These are phyloP conservation scores for Lactifluus volemus DNA, from an alignment of 768 basidiomycete species.

Conservation along the genomic window DNA sequence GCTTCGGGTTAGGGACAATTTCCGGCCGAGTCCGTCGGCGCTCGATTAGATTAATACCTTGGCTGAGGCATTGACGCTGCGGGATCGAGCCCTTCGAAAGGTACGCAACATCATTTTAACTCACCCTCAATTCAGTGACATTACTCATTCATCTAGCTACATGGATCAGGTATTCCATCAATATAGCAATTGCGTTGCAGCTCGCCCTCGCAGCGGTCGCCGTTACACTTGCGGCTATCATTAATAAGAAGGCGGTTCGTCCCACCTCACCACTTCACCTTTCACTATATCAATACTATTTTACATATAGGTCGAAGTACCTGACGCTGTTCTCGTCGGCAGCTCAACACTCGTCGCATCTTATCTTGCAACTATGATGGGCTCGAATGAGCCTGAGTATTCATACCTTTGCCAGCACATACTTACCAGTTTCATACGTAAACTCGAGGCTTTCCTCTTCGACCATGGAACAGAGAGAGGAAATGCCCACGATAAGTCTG, in stretches of 20 bases:
- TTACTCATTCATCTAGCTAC: neutral
- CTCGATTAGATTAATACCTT: neutral
- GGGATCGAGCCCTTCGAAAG: neutral
- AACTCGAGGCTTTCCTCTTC: slow-evolving; percentile 45
- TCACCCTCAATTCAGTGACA: too few species aligned
- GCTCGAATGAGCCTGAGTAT: slow-evolving; percentile 59
- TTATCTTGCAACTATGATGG: slow-evolving; percentile 61
- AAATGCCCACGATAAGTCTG: slow-evolving; percentile 29
- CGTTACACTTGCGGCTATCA: slow-evolving; percentile 18
- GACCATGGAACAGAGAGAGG: slow-evolving; percentile 36
- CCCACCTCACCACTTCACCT: neutral
- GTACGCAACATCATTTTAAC: neutral
- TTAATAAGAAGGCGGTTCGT: slow-evolving; percentile 8
- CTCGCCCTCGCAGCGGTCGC: slow-evolving; percentile 21
- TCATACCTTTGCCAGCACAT: slow-evolving; percentile 49
- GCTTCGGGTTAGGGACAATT: neutral
- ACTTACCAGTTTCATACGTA: slow-evolving; percentile 56
- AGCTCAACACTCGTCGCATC: slow-evolving; percentile 57
- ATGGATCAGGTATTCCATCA: slow-evolving; percentile 12
- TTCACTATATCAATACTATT: neutral
- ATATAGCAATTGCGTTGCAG: slow-evolving; percentile 22
- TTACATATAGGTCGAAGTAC: slow-evolving; percentile 25
- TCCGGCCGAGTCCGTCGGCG: neutral
- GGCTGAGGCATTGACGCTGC: neutral
- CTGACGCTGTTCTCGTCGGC: slow-evolving; percentile 39